These are phyloP conservation scores for Trichoderma harzianum DNA, from an alignment of 2,329 filamentous ascomycete species.

Conservation along the genomic window DNA sequence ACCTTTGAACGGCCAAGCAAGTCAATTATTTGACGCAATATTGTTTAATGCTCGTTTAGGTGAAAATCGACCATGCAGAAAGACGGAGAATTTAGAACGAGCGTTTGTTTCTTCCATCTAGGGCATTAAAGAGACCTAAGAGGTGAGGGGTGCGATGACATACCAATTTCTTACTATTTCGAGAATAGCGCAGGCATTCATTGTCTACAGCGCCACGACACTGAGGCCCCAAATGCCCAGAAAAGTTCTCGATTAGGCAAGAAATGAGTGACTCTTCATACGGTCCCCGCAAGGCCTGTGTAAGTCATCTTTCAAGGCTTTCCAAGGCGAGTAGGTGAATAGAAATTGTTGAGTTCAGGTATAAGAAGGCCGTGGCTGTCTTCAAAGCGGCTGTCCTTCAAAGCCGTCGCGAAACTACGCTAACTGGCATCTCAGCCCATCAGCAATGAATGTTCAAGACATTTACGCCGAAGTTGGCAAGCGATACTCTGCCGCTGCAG, in stretches of 20 bases:
- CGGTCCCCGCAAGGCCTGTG: not conserved
- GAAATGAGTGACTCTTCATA: not conserved
- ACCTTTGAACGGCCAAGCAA: not conserved
- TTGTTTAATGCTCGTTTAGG: not conserved
- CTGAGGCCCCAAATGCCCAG: not conserved
- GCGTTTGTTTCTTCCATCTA: not conserved
- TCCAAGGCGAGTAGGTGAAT: not conserved
- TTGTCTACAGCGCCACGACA: too few relatives aligned
- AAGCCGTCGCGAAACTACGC: not conserved
- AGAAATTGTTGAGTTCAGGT: not conserved
- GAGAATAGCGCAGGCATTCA: not conserved
- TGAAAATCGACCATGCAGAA: not conserved
- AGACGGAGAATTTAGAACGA: not conserved
- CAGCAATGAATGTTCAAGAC: slow-evolving; percentile 28
- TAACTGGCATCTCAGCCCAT: not conserved
- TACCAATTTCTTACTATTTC: not conserved
- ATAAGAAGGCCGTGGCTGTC: not conserved
- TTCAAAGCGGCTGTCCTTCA: too few relatives aligned
- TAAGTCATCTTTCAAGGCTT: not conserved
- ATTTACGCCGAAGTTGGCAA: slow-evolving; percentile 36
- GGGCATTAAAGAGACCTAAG: not conserved
- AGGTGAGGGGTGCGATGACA: not conserved
- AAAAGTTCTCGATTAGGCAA: not conserved
- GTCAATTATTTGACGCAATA: not conserved
- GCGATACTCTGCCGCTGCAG: slow-evolving; percentile 35